Base-by-base conservation (phyloP, 176 grass and related monocot genomes). In the Luzula sylvatica region DNA sequence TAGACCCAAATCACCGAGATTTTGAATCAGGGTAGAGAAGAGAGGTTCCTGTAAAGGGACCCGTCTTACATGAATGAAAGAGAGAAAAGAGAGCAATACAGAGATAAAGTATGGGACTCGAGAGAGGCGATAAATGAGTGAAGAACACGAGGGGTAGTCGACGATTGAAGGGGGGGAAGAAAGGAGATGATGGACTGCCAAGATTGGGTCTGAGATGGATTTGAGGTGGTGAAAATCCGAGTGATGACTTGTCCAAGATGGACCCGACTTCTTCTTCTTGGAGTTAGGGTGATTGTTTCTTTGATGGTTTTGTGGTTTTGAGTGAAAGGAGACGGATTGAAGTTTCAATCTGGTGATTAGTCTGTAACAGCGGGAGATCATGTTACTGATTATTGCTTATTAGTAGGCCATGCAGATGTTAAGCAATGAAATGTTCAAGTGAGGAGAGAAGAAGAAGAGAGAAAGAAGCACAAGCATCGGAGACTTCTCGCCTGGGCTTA, bases 141-240 rank as follows among this genome's bases (percentile, higher is more conserved):
- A 85, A 71, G 83, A 67, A 27, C 76, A 82, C 26, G 76, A 71
- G 4, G 77, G 89, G 57, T 95, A 80, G 53, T 78, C 73, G 50
- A 82, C 73, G 29, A 78, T 58, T 29, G 32, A 42, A 20, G 70
- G 67, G 52, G 74, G 61, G 47, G 74, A 50, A 5, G 77, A 51
- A 45, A 86, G 77, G 54, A 71, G 77, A 57, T 45, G 43, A 26
- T 75, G 72, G 11, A 72, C 73, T 0, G 84, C 67, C 13, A 72
- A 38, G 18, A 82, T 47, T 14, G 84, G 77, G 30, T 70, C 61
- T 20, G 84, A 56, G 60, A 78, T 82, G 23, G 84, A 82, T 68
- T 96, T 96, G 67, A 86, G 58, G 51, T 82, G 80, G 39, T 65
- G 38, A 2, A 96, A 80, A 49, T 88, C 81, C 0, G 76, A 73